phyloP scores from a whole-genome alignment of 192 early-diverging fungal species.

The Rhizophagus clarus region DNA sequence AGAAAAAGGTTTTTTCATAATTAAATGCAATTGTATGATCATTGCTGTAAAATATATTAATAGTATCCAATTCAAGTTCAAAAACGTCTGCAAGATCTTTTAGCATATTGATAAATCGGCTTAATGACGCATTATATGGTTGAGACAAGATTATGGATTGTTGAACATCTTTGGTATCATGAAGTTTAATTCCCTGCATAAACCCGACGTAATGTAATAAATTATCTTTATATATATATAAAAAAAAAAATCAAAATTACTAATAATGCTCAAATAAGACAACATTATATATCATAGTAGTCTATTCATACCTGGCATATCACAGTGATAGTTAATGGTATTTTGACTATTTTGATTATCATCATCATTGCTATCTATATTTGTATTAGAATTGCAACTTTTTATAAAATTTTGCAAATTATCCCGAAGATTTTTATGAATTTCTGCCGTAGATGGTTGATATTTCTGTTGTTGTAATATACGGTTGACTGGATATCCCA shows the following conservation, averaged over 20 bases:
- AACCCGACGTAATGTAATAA: constrained; percentile 47
- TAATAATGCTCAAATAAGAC: no score
- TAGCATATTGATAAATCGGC: constrained; percentile 46
- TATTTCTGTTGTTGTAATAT: not conserved
- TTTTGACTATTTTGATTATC: constrained; percentile 27
- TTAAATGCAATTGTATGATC: constrained; percentile 79
- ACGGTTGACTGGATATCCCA: not conserved
- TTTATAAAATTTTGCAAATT: constrained; percentile 27
- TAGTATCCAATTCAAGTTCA: constrained; percentile 48
- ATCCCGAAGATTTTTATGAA: not conserved
- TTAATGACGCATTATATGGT: constrained; percentile 40
- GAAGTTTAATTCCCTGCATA: constrained; percentile 38
- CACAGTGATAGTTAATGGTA: constrained; percentile 47
- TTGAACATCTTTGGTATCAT: not conserved
- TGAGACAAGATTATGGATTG: constrained; percentile 43
- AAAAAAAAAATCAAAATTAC: no score
- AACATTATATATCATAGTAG: no score
- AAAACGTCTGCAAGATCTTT: constrained; percentile 61
- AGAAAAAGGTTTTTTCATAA: constrained; percentile 71
- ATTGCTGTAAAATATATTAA: constrained; percentile 80
- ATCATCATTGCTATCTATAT: not conserved
- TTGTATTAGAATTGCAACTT: constrained; percentile 38
- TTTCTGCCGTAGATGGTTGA: no score
- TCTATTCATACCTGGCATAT: constrained; percentile 48
- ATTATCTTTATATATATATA: constrained; percentile 10